Evolutionary conservation across 2,329 filamentous ascomycete genomes (phyloP).

Genomic region (Aspergillus versicolor): DNA sequence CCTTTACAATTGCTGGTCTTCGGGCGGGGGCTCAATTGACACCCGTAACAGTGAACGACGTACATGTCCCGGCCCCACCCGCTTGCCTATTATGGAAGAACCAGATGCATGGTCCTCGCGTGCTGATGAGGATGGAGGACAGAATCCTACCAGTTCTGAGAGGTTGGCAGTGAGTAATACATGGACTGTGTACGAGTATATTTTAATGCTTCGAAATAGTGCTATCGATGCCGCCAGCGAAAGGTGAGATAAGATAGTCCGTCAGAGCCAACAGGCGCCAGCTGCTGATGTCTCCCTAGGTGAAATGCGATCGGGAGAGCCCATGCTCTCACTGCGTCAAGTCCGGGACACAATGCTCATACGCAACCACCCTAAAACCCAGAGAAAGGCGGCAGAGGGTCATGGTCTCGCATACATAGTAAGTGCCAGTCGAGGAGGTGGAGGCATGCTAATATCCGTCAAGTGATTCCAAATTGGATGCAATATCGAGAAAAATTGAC

Average conservation of each 20-base stretch:
- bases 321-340: not conserved
- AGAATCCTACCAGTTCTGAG: not conserved
- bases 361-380: not conserved
- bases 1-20: too few species aligned
- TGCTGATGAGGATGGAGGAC: not conserved
- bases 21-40: too few species aligned
- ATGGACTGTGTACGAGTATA: too few species aligned
- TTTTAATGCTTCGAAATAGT: not conserved
- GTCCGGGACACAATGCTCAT: not conserved
- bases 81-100: not conserved
- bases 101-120: not conserved
- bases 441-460: not conserved
- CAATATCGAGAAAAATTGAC: not conserved
- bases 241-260: not conserved
- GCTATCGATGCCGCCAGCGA: not conserved
- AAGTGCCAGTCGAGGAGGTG: not conserved
- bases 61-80: not conserved
- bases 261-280: not conserved
- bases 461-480: not conserved
- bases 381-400: not conserved
- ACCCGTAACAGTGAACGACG: too few species aligned
- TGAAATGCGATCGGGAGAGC: not conserved
- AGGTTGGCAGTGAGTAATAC: not conserved
- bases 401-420: not conserved
- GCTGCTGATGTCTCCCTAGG: not conserved